A percentile compares a stretch with the other conserved stretches of the same genome.
phyloP scores from a whole-genome alignment of 1,139 yeast genomes.

The Meyerozyma carpophila region DNA sequence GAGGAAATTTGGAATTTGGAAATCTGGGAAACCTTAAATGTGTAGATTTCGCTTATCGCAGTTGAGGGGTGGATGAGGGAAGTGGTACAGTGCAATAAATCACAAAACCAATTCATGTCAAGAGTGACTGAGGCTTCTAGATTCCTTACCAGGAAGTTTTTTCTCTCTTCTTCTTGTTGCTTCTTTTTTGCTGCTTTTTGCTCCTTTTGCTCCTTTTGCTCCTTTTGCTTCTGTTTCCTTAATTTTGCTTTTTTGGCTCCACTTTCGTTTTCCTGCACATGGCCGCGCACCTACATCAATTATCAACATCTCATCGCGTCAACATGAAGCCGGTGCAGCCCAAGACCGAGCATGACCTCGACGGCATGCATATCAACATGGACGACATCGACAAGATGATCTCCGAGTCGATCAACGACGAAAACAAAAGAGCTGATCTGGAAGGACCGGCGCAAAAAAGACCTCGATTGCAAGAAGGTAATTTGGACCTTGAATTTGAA shows the following conservation, averaged over 20 bases:
- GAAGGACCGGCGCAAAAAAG: background rate
- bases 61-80: too few species aligned
- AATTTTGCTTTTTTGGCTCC: background rate
- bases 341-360: slow-evolving; percentile 3
- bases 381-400: slow-evolving; percentile 14
- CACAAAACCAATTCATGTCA: too few species aligned
- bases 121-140: too few species aligned
- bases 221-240: background rate
- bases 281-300: background rate
- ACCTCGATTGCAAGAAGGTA: slow-evolving; percentile 2
- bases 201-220: background rate
- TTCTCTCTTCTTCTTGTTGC: too few species aligned
- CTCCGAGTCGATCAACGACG: slow-evolving; percentile 12
- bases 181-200: too few species aligned
- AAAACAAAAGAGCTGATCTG: slow-evolving; percentile 1
- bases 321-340: slow-evolving; percentile 2
- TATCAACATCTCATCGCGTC: background rate
- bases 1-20: too few species aligned
- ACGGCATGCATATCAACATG: slow-evolving; percentile 9
- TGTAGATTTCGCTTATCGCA: too few species aligned
- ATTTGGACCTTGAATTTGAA: slow-evolving; percentile 6
- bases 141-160: too few species aligned
- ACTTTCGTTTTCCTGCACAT: background rate
- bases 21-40: too few species aligned
- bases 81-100: too few species aligned